A percentile compares a stretch with the other conserved stretches of the same genome.
Evolutionary conservation across 2,329 filamentous ascomycete species (phyloP).

Genomic region (Zymoseptoria brevis): DNA sequence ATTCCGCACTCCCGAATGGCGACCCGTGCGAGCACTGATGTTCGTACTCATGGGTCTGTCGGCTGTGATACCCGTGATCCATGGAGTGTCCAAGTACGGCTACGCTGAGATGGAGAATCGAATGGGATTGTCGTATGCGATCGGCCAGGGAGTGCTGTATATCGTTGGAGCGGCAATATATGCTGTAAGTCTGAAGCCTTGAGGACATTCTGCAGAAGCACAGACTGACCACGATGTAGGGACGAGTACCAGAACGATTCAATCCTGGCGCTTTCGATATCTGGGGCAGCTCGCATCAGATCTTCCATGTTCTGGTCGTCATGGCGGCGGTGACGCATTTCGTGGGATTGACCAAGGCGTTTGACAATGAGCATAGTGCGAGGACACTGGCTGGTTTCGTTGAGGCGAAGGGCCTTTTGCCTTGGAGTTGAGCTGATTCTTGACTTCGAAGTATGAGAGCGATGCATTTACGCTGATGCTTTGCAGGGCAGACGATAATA

Average conservation of each 20-base stretch:
- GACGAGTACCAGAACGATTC: slow-evolving; percentile 73
- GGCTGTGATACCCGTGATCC: slow-evolving; percentile 72
- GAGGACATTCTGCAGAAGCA: neutral
- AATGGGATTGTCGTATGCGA: slow-evolving; percentile 73
- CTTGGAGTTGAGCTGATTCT: neutral
- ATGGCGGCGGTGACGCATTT: slow-evolving; percentile 75
- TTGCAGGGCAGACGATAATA: neutral
- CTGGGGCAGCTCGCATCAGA: slow-evolving; percentile 87
- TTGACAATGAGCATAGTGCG: slow-evolving; percentile 66
- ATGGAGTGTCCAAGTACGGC: slow-evolving; percentile 64
- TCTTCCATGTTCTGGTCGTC: slow-evolving; percentile 87
- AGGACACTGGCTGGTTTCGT: slow-evolving; percentile 3
- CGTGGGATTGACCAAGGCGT: slow-evolving; percentile 71
- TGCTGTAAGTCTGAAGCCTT: slow-evolving; percentile 49
- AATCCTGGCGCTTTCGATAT: slow-evolving; percentile 78
- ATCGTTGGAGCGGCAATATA: slow-evolving; percentile 80
- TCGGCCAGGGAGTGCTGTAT: slow-evolving; percentile 75
- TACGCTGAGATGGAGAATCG: slow-evolving; percentile 56
- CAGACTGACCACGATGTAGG: slow-evolving; percentile 34
- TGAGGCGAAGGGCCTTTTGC: neutral
- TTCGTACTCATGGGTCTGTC: slow-evolving; percentile 83
- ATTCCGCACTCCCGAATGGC: slow-evolving; percentile 76
- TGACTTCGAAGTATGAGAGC: neutral
- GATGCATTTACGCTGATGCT: neutral
- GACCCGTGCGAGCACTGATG: slow-evolving; percentile 79